A percentile compares a stretch with the other conserved stretches of the same genome.
phyloP scores from a whole-genome alignment of 805 yeast species.

The Myxozyma vanderwaltii region DNA sequence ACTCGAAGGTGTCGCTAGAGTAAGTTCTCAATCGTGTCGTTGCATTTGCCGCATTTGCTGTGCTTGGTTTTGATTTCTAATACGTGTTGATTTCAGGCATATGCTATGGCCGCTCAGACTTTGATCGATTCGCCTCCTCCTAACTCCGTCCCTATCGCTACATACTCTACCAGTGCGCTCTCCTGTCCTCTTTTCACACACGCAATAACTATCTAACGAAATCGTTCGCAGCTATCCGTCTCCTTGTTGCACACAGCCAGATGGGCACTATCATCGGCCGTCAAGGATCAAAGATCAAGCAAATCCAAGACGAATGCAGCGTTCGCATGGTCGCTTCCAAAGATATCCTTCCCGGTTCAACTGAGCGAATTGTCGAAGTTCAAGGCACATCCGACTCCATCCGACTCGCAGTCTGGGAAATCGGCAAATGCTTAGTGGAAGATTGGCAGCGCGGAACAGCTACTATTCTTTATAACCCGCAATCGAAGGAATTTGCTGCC shows the following conservation, averaged over 20 bases:
- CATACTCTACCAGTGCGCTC: slow-evolving; percentile 12
- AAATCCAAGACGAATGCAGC: slow-evolving; percentile 65
- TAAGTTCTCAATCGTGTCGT: background rate
- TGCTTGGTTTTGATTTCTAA: too few relatives aligned
- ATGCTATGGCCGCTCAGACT: slow-evolving; percentile 69
- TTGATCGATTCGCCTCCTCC: slow-evolving; percentile 59
- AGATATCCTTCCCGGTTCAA: slow-evolving; percentile 75
- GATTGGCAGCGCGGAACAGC: slow-evolving; percentile 70
- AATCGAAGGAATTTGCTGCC: slow-evolving; percentile 8
- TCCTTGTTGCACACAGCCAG: slow-evolving; percentile 79
- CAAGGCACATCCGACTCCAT: slow-evolving; percentile 75
- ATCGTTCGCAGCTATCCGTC: slow-evolving; percentile 59
- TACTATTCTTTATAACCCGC: slow-evolving; percentile 64
- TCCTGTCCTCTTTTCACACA: background rate
- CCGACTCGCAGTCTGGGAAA: slow-evolving; percentile 56
- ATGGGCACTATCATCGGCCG: slow-evolving; percentile 89
- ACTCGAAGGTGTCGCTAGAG: slow-evolving; percentile 60
- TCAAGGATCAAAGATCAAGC: slow-evolving; percentile 77
- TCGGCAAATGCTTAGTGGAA: slow-evolving; percentile 72
- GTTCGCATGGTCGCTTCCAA: slow-evolving; percentile 88
- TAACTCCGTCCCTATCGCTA: slow-evolving; percentile 47
- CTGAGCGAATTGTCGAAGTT: slow-evolving; percentile 83
- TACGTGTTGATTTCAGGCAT: slow-evolving; percentile 47
- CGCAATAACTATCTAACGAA: slow-evolving; percentile 38
- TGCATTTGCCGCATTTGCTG: background rate